phyloP scores from a whole-genome alignment of 2,329 filamentous ascomycete species.

The Penicillium sp. region DNA sequence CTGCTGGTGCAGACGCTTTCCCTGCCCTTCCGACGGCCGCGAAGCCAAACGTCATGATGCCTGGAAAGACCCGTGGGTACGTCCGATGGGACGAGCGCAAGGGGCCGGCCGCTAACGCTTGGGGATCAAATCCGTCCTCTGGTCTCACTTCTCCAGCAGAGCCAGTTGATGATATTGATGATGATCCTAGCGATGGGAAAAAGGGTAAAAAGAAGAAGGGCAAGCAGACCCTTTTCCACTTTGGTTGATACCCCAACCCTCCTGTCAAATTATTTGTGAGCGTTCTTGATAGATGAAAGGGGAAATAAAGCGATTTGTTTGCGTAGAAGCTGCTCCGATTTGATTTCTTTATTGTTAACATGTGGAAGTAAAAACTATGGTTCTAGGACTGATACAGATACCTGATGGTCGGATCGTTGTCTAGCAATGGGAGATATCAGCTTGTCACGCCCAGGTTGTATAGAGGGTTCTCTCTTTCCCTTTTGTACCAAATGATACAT shows the following conservation, averaged over 20 bases:
- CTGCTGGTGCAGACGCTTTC: constrained; percentile 64
- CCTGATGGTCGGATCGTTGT: not conserved
- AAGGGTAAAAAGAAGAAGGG: constrained; percentile 48
- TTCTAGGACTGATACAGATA: no score
- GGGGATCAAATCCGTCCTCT: constrained; percentile 37
- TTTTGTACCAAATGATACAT: not conserved
- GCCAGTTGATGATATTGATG: constrained; percentile 25
- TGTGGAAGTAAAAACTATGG: not conserved
- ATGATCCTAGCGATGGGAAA: constrained; percentile 34
- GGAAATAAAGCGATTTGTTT: not conserved
- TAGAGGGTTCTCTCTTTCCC: not conserved
- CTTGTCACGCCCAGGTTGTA: not conserved
- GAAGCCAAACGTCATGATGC: constrained; percentile 64
- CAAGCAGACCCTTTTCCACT: constrained; percentile 47
- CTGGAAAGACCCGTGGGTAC: constrained; percentile 52
- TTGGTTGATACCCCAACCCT: constrained; percentile 32
- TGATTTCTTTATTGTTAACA: not conserved
- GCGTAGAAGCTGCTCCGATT: not conserved
- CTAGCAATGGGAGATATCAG: not conserved
- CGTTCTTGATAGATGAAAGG: constrained; percentile 11
- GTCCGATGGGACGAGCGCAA: constrained; percentile 51
- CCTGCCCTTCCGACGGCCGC: constrained; percentile 79
- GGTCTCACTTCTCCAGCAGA: constrained; percentile 29
- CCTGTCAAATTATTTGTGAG: constrained; percentile 4
- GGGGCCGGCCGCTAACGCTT: constrained; percentile 41